phyloP scores from a whole-genome alignment of 306 rosid species.

The Trifolium pratense region DNA sequence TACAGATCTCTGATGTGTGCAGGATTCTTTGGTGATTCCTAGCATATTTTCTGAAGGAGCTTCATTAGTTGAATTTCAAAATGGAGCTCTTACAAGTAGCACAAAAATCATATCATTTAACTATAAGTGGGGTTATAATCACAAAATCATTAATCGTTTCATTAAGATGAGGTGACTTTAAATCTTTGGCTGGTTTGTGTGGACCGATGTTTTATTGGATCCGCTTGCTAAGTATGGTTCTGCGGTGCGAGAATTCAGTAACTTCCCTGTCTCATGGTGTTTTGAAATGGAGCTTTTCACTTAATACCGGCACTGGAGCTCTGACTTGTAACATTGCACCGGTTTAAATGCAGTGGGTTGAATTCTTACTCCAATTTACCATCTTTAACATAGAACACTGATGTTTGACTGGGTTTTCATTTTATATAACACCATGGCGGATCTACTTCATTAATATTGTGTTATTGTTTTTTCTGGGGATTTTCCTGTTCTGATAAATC shows the following conservation, averaged over 20 bases:
- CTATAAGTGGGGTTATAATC: slow-evolving; percentile 57
- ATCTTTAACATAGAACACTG: slow-evolving; percentile 45
- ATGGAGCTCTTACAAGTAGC: slow-evolving; percentile 57
- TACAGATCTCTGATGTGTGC: slow-evolving; percentile 52
- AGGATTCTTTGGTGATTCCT: slow-evolving; percentile 57
- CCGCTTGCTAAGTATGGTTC: slow-evolving; percentile 55
- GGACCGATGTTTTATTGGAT: slow-evolving; percentile 50
- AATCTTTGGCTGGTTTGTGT: slow-evolving; percentile 49
- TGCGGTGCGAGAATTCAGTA: slow-evolving; percentile 50
- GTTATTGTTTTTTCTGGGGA: slow-evolving; percentile 48
- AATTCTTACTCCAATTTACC: slow-evolving; percentile 52
- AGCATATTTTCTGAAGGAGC: slow-evolving; percentile 51
- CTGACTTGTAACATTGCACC: slow-evolving; percentile 53
- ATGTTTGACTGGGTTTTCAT: slow-evolving; percentile 49
- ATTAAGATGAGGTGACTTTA: slow-evolving; percentile 52
- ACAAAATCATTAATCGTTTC: slow-evolving; percentile 49
- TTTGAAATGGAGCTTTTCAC: slow-evolving; percentile 56
- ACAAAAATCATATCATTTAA: slow-evolving; percentile 45
- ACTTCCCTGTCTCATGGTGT: slow-evolving; percentile 50
- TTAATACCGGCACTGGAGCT: slow-evolving; percentile 55
- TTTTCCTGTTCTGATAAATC: slow-evolving; percentile 47
- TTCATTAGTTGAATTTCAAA: slow-evolving; percentile 52
- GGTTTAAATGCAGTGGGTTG: slow-evolving; percentile 61
- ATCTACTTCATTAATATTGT: slow-evolving; percentile 45
- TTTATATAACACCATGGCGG: slow-evolving; percentile 45